These are phyloP conservation scores for Penicillium mononematosum DNA, from an alignment of 495 filamentous ascomycete genomes.

Conservation along the genomic window DNA sequence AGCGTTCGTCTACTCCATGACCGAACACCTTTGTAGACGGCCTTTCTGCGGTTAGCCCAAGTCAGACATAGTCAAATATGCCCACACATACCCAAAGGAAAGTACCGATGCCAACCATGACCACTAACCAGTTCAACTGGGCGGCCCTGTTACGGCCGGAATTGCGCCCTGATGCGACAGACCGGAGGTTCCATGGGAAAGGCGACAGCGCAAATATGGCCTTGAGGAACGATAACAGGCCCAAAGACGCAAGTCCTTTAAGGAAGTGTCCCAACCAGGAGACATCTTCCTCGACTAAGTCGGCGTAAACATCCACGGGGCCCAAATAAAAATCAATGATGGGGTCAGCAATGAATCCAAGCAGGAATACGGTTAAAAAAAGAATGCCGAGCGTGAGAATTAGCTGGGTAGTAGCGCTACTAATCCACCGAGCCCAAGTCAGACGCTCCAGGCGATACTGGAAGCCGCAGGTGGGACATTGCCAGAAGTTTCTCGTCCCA, in stretches of 20 bases:
- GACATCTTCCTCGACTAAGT: slow-evolving; percentile 44
- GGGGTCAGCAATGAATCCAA: slow-evolving; percentile 90
- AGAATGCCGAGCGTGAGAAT: slow-evolving; percentile 68
- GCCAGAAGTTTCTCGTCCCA: slow-evolving; percentile 69
- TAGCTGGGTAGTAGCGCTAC: slow-evolving; percentile 63
- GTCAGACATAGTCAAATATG: background rate
- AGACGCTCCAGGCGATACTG: slow-evolving; percentile 79
- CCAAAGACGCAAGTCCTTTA: slow-evolving; percentile 82
- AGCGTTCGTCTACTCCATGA: slow-evolving; percentile 66
- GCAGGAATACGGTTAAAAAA: slow-evolving; percentile 65
- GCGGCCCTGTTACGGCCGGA: slow-evolving; percentile 72
- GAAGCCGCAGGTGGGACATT: slow-evolving; percentile 87
- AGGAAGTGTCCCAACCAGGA: slow-evolving; percentile 80
- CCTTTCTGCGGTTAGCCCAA: slow-evolving; percentile 48
- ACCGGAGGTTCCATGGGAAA: slow-evolving; percentile 67
- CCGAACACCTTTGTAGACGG: slow-evolving; percentile 75
- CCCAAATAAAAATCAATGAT: slow-evolving; percentile 87
- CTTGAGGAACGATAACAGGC: slow-evolving; percentile 82
- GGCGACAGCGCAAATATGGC: slow-evolving; percentile 71
- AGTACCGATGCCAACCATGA: slow-evolving; percentile 75
- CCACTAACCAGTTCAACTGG: slow-evolving; percentile 70
- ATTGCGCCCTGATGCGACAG: slow-evolving; percentile 51
- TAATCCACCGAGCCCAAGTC: slow-evolving; percentile 70
- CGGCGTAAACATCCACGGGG: slow-evolving; percentile 52
- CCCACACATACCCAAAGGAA: slow-evolving; percentile 72